A percentile compares a stretch with the other conserved stretches of the same genome.
phyloP scores from a whole-genome alignment of 1,139 yeast species.

The Nakaseomyces delphensis region DNA sequence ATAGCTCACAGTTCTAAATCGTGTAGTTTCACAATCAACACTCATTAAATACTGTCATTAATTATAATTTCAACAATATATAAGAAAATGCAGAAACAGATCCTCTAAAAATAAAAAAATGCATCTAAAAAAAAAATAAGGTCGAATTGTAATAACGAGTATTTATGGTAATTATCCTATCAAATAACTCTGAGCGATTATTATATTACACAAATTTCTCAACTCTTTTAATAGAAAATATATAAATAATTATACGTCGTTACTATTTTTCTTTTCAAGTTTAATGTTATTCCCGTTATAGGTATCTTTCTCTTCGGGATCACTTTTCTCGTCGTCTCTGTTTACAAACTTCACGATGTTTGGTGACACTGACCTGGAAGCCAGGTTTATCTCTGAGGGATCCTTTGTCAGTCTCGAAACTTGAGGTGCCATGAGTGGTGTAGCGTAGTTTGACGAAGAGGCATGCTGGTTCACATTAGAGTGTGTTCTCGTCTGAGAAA shows the following conservation, averaged over 20 bases:
- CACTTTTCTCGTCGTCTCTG: constrained; percentile 22
- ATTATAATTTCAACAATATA: no score
- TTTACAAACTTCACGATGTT: constrained; percentile 24
- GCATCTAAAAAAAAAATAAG: no score
- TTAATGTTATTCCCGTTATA: constrained; percentile 42
- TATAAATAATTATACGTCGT: constrained; percentile 3
- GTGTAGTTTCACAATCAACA: no score
- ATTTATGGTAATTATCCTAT: no score
- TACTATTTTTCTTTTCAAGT: constrained; percentile 36
- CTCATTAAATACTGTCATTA: background rate
- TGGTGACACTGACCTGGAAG: constrained; percentile 27
- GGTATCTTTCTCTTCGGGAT: constrained; percentile 33
- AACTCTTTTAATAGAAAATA: no score
- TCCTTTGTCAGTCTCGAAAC: constrained; percentile 14
- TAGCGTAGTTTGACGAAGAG: constrained; percentile 22
- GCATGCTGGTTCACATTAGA: constrained; percentile 14
- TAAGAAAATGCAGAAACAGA: no score
- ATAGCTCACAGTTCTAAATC: background rate
- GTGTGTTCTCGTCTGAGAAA: background rate
- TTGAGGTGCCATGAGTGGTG: constrained; percentile 16
- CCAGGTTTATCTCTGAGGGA: constrained; percentile 13
- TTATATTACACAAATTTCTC: no score
- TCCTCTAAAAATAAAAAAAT: no score
- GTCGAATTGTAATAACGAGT: no score
- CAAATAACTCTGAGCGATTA: no score